Base-by-base conservation (phyloP, 148 eudicot genomes). In the Talinum fruticosum region DNA sequence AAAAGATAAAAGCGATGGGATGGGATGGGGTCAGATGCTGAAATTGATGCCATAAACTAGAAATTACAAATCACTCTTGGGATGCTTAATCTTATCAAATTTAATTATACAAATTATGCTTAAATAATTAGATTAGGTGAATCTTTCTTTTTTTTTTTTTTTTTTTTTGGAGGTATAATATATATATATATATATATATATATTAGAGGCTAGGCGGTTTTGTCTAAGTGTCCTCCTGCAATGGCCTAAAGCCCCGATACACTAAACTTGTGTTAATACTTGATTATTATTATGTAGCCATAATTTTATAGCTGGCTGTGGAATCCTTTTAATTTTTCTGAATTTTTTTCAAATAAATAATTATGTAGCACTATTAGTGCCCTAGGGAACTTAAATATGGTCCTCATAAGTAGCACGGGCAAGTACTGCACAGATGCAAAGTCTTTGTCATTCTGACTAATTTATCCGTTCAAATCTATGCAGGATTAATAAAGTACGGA, bases 381-480 rank as follows among this genome's bases (percentile, higher is more conserved):
- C 62, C n/a, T 79, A 23, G 81, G 81, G 49, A 6, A 65, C 81
- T 47, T 18, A 72, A 79, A 79, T 72, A 62, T 14, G 71, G 81
- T 72, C 76, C 53, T 72, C 64, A 72, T 79, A 6, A 64, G 44
- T 72, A 26, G 65, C 44, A 79, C 62, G 29, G 71, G 15, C 30
- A 37, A 14, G 21, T 33, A 49, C 41, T n/a, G n/a, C 41, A 10
- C 77, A 36, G 34, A 74, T 30, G 14, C 65, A 51, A 49, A 28
- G 37, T 6, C 66, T 8, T 51, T 73, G 26, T 6, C 76, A 51
- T 19, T 10, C 30, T 6, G 1, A 23, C 64, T 62, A 26, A 62
- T 62, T 18, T 33, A 62, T 28, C 18, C 33, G 1, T 10, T 13
- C 32, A 62, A 62, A 28, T 62, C 66, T 28, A 62, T 26, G 30